Percentiles rank a stretch among this genome's conserved stretches.
Evolutionary conservation across 257 asterid species (phyloP).

Genomic region (Craterostigma plantagineum): DNA sequence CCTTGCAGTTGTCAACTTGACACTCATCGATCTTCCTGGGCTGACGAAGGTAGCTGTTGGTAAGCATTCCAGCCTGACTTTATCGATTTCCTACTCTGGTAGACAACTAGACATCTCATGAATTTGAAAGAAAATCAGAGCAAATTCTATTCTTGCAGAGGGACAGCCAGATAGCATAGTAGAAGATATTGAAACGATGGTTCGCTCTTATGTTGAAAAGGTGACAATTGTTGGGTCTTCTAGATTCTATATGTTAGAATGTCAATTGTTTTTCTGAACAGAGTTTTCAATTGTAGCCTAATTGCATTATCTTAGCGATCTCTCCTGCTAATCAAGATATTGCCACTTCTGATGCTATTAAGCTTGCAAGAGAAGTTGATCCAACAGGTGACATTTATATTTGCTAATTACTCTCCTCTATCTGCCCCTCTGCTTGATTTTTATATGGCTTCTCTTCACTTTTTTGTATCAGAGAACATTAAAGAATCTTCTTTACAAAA

Average conservation of each 20-base stretch:
- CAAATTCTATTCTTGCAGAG: slow-evolving; percentile 32
- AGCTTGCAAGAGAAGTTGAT: slow-evolving; percentile 95
- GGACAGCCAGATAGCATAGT: slow-evolving; percentile 85
- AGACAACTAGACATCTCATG: too few relatives aligned
- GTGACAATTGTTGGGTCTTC: slow-evolving; percentile 17
- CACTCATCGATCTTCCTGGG: slow-evolving; percentile 97
- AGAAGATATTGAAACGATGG: slow-evolving; percentile 93
- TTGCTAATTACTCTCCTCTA: slow-evolving; percentile 8
- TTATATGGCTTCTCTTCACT: not conserved
- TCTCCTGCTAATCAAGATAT: slow-evolving; percentile 99
- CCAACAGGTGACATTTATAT: slow-evolving; percentile 44
- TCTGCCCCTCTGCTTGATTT: not conserved
- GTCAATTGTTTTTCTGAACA: too few relatives aligned
- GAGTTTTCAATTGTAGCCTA: slow-evolving; percentile 34
- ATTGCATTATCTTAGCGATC: slow-evolving; percentile 89
- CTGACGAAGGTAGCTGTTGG: slow-evolving; percentile 96
- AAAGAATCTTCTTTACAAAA: slow-evolving; percentile 4
- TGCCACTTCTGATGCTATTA: slow-evolving; percentile 96
- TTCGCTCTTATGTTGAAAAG: slow-evolving; percentile 91
- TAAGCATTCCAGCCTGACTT: slow-evolving; percentile 24
- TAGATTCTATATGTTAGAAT: too few relatives aligned
- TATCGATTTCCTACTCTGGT: not conserved
- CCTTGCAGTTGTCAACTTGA: slow-evolving; percentile 74
- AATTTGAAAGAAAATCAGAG: not conserved
- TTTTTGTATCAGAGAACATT: too few relatives aligned